Percentiles rank a stretch among this genome's conserved stretches.
These are phyloP conservation scores for Chiua sp. DNA, from an alignment of 1,284 basidiomycete species.

Conservation along the genomic window DNA sequence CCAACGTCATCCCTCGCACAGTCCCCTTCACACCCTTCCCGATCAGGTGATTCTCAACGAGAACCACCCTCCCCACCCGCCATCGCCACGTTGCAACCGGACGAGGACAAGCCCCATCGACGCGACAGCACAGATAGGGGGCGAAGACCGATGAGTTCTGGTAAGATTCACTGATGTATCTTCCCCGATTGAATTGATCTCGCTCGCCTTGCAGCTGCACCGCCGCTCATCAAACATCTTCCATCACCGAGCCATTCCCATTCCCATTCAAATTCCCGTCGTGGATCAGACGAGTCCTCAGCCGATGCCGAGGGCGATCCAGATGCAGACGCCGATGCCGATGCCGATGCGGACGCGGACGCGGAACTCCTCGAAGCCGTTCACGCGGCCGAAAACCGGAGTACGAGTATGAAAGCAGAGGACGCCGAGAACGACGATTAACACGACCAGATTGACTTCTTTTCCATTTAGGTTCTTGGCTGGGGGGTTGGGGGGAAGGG, in stretches of 20 bases:
- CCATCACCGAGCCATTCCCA: conserved; percentile 29
- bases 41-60: conserved; percentile 25
- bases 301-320: conserved; percentile 36
- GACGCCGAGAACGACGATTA: conserved; percentile 40
- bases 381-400: conserved; percentile 45
- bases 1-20: conserved; percentile 33
- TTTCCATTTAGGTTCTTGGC: neutral
- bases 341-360: conserved; percentile 40
- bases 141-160: conserved; percentile 33
- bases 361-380: conserved; percentile 50
- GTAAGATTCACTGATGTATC: conserved; percentile 19
- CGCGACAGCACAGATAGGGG: conserved; percentile 23
- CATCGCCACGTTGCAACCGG: conserved; percentile 35
- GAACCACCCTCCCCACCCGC: conserved; percentile 36
- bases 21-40: conserved; percentile 17
- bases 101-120: conserved; percentile 32
- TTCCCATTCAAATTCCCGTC: conserved; percentile 26
- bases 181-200: conserved; percentile 11
- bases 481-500: neutral
- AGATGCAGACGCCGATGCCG: conserved; percentile 41
- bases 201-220: conserved; percentile 18
- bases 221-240: conserved; percentile 24
- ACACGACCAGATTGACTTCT: neutral
- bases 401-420: conserved; percentile 41
- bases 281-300: conserved; percentile 32